Evolutionary conservation across 2,329 filamentous ascomycete species (phyloP), one percentile per base, ranked within the genome.

Genomic region (Hirsutella rhossiliensis): DNA sequence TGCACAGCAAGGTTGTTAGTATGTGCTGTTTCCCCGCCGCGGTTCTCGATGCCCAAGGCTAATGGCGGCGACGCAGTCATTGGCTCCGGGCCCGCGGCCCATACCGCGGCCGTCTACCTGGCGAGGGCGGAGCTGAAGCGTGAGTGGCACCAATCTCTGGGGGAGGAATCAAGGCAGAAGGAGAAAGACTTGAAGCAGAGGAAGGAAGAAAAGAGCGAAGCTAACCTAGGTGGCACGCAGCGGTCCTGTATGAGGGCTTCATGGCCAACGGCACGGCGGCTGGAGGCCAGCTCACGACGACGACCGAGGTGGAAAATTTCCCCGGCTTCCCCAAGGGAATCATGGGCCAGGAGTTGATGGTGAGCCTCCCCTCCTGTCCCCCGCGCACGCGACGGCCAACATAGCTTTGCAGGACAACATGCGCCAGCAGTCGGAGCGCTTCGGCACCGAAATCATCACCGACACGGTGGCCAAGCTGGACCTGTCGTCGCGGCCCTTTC

Each of bases 241-340:
- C 92, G 50, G 85, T 96, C 50, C 75, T 98, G 54, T 98, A 97
- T 63, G 92, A 98, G 71, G 92, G 92, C 55, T 95, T 98, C 76
- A 81, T 98, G 64, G 92, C 92, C 56, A 92, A 96, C 61, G 92
- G 90, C 59, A 94, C 94, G 57, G 92, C 92, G 7, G 87, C 92
- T 38, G 92, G 92, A 54, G 92, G 92, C 46, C 92, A 98, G 74
- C 76, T 98, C 54, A 98, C 94, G 44, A 98, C 94, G 23, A 98
- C 92, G 44, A 97, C 94, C 58, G 94, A 98, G 54, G 81, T 98
- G 47, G 92, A 98, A 73, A 98, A 98, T 76, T 98, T 84, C 68
- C 92, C 92, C 23, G 92, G 92, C 40, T 98, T 97, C 71, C 84
- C 86, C 58, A 78, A 86, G 56, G 85, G 83, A 50, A 88, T 98